Evolutionary conservation across 805 yeast species (phyloP).

Genomic region (Saccharomycopsis malanga): DNA sequence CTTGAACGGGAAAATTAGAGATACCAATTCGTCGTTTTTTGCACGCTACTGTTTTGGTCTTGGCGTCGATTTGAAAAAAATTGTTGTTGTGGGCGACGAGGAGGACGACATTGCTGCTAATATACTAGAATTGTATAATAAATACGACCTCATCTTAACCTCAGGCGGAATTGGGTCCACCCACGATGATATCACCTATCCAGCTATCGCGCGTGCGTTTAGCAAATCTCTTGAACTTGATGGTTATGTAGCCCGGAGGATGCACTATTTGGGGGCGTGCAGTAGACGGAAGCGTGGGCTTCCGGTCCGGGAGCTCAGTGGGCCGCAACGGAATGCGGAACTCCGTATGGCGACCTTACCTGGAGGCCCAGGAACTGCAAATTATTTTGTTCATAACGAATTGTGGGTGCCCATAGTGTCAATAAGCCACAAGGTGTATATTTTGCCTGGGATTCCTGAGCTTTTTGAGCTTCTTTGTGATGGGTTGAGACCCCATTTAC

Average conservation of each 20-base stretch:
- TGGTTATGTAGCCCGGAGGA: constrained; percentile 49
- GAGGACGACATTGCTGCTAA: constrained; percentile 53
- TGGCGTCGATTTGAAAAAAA: constrained; percentile 59
- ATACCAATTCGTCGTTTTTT: constrained; percentile 68
- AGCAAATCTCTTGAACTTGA: constrained; percentile 45
- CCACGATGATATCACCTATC: constrained; percentile 84
- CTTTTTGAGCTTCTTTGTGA: constrained; percentile 51
- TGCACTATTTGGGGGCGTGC: constrained; percentile 39
- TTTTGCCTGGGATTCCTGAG: constrained; percentile 82
- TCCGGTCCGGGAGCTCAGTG: constrained; percentile 24
- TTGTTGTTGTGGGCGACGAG: constrained; percentile 75
- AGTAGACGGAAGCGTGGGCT: background rate
- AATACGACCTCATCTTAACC: constrained; percentile 65
- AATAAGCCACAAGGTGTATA: constrained; percentile 54
- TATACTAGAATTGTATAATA: constrained; percentile 37
- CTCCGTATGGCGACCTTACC: constrained; percentile 81
- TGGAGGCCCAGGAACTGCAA: constrained; percentile 31
- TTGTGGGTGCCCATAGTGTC: constrained; percentile 84
- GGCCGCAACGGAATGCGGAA: constrained; percentile 51
- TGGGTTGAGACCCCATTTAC: constrained; percentile 34
- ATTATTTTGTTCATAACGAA: constrained; percentile 41
- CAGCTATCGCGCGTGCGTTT: constrained; percentile 62
- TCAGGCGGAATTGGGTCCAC: constrained; percentile 72
- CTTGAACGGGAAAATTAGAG: constrained; percentile 75
- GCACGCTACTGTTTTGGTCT: constrained; percentile 61